Conservation (phyloP, 495 filamentous ascomycete genomes). For the Neurospora africana region DNA sequence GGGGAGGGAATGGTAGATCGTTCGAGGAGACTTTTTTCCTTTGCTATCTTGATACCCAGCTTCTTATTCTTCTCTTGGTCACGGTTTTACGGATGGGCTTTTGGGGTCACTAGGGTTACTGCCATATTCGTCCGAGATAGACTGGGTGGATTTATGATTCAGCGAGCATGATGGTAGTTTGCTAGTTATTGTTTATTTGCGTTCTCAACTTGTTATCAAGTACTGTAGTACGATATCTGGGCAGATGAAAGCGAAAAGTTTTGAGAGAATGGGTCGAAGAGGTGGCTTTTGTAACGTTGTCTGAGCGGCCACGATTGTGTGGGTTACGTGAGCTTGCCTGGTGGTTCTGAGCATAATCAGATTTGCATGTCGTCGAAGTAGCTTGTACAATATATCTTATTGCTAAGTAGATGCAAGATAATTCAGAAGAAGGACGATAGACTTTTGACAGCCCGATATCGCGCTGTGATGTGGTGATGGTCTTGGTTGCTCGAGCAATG, state of each 20-base stretch:
- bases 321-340: not conserved
- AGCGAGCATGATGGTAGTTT: not conserved
- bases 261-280: not conserved
- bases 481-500: not conserved
- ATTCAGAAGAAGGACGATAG: not conserved
- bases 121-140: not conserved
- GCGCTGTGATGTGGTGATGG: not conserved
- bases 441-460: not conserved
- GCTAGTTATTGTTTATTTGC: not conserved
- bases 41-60: not conserved
- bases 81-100: not conserved
- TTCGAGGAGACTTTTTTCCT: not conserved
- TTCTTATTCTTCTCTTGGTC: not conserved
- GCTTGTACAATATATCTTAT: not conserved
- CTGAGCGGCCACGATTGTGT: not conserved
- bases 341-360: not conserved
- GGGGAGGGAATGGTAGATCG: not conserved
- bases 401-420: not conserved
- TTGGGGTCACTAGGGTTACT: not conserved
- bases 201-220: not conserved
- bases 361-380: not conserved
- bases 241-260: not conserved
- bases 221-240: not conserved
- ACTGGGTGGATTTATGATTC: not conserved
- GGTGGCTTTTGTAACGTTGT: not conserved